These are phyloP conservation scores for Litchi chinensis DNA, from an alignment of 345 rosid species.

Conservation along the genomic window DNA sequence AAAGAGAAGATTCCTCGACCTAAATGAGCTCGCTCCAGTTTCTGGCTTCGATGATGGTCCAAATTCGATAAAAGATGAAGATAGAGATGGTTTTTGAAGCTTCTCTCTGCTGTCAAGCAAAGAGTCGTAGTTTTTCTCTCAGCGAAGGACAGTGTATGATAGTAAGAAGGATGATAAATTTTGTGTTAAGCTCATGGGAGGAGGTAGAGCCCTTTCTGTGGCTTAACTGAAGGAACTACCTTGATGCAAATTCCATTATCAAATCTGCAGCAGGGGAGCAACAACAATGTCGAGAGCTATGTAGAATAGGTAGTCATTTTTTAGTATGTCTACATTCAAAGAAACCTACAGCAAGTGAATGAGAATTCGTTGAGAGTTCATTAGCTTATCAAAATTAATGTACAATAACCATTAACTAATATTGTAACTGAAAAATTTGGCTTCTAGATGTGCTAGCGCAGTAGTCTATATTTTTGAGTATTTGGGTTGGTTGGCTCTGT, in stretches of 20 bases:
- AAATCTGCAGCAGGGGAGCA: constrained; percentile 42
- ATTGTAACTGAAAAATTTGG: constrained; percentile 42
- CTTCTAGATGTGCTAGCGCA: constrained; percentile 36
- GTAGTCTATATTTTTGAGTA: constrained; percentile 27
- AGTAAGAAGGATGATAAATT: constrained; percentile 41
- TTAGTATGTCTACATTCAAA: constrained; percentile 54
- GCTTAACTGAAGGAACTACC: constrained; percentile 41
- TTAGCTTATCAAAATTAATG: constrained; percentile 45
- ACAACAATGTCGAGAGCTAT: constrained; percentile 42
- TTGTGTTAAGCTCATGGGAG: constrained; percentile 47
- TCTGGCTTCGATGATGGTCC: constrained; percentile 94
- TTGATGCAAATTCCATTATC: constrained; percentile 33
- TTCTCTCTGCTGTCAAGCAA: constrained; percentile 35
- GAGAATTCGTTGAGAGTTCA: constrained; percentile 44
- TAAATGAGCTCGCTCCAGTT: constrained; percentile 92
- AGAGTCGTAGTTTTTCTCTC: constrained; percentile 24
- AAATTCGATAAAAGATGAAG: constrained; percentile 72
- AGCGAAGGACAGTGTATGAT: constrained; percentile 42
- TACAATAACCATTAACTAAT: constrained; percentile 59
- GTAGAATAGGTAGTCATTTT: constrained; percentile 83
- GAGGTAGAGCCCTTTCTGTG: constrained; percentile 44
- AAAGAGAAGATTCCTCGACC: constrained; percentile 77
- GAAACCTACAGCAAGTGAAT: constrained; percentile 39
- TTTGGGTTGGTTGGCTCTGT: constrained; percentile 34
- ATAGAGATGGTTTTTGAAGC: constrained; percentile 57